These are phyloP conservation scores for Entomortierella lignicola DNA, from an alignment of 192 early-diverging fungal species.

Conservation along the genomic window DNA sequence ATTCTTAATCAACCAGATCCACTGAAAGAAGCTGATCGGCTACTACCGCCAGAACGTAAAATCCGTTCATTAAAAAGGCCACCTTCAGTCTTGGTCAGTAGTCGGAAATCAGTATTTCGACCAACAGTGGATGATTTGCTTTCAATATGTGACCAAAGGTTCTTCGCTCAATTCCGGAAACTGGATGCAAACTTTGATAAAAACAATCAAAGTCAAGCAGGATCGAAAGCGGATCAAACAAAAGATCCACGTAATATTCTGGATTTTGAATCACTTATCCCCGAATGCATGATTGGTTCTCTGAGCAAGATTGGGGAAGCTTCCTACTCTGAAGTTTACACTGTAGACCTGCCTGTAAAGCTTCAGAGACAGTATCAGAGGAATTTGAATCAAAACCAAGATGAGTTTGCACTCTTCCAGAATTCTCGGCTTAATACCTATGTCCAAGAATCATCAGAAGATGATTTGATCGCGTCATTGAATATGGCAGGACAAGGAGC, in stretches of 20 bases:
- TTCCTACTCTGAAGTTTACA: slow-evolving; percentile 86
- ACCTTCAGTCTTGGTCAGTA: slow-evolving; percentile 14
- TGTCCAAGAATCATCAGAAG: slow-evolving; percentile 22
- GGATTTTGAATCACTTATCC: slow-evolving; percentile 41
- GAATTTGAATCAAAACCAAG: background rate
- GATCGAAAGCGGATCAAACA: background rate
- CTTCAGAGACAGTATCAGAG: background rate
- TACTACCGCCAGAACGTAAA: background rate
- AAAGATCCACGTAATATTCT: background rate
- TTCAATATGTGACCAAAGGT: slow-evolving; percentile 32
- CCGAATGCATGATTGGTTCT: slow-evolving; percentile 10
- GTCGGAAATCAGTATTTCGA: slow-evolving; percentile 13
- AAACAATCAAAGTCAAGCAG: background rate
- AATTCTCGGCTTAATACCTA: slow-evolving; percentile 16
- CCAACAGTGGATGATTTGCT: slow-evolving; percentile 34
- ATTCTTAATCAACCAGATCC: background rate
- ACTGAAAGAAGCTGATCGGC: background rate
- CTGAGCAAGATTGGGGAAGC: slow-evolving; percentile 85
- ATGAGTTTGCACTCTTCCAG: slow-evolving; percentile 21
- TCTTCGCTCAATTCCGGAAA: slow-evolving; percentile 36
- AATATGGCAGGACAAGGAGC: background rate
- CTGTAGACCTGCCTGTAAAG: slow-evolving; percentile 36
- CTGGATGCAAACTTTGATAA: background rate
- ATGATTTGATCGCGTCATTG: slow-evolving; percentile 27
- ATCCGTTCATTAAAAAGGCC: slow-evolving; percentile 29